Base-by-base conservation (phyloP, 2,329 filamentous ascomycete genomes). In the Botrytis deweyae region DNA sequence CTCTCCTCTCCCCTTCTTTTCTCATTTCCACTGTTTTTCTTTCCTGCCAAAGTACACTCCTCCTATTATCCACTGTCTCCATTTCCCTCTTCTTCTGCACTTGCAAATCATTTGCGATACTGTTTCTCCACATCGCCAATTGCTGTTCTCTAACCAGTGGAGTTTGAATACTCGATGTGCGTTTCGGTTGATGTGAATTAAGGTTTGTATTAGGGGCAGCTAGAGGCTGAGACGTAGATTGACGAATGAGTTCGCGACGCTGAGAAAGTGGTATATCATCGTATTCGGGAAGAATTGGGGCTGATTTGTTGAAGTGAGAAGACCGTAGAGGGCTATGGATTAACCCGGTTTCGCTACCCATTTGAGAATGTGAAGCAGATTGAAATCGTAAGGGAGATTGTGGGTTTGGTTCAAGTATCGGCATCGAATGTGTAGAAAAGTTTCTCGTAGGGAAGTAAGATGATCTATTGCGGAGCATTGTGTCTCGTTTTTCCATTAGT, bases 221-320 rank as follows among this genome's bases (percentile, higher is more conserved):
- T 16, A 72, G 38, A 12, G 73, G 44, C 44, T 74, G 58, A 14
- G 77, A 64, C 25, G 75, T 76, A 7, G 74, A 73, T 74, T 78
- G 88, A n/a, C 83, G 83, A 72, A 92, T 88, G 42, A 92, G 81
- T 64, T 88, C 83, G 72, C 87, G 87, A 62, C 92, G 90, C 78
- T 92, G 88, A 61, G 89, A 91, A 29, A 96, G 85, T 0, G 93
- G 91, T 77, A 95, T 85, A 73, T 94, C 88, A 75, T 95, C 93
- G 16, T 84, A 82, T 49, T 87, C 85, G 70, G 84, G 84, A 0
- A 81, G 78, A 1, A 81, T 75, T 29, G 80, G 76, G 36, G 80
- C 77, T 52, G 69, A 40, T 49, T 25, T 65, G 59, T 20, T 65
- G 18, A 25, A 2, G 9, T 33, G 61, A 38, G 33, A 36, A 42